A percentile compares a stretch with the other conserved stretches of the same genome.
Conservation (phyloP, 1,139 yeast species). For the Scheffersomyces segobiensis region DNA sequence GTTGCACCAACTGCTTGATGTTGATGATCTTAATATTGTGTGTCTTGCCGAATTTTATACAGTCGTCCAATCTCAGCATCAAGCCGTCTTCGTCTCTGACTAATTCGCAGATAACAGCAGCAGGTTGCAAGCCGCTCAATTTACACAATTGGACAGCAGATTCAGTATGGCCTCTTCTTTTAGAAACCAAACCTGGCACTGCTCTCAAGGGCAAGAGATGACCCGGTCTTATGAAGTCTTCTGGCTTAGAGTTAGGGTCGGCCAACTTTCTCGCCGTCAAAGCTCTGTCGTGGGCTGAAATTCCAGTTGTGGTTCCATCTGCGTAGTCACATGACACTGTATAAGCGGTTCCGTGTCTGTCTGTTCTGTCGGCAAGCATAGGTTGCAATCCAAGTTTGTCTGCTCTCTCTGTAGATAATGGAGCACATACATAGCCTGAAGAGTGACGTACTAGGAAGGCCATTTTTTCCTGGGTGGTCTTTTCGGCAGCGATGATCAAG, state of each 20-base stretch:
- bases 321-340: constrained; percentile 87
- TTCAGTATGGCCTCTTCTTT: constrained; percentile 96
- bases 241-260: constrained; percentile 52
- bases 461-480: constrained; percentile 81
- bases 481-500: constrained; percentile 86
- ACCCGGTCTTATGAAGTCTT: constrained; percentile 85
- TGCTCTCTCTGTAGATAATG: constrained; percentile 76
- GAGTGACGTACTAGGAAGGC: constrained; percentile 89
- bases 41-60: constrained; percentile 65
- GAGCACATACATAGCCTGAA: constrained; percentile 93
- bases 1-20: constrained; percentile 71
- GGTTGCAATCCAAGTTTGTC: constrained; percentile 77
- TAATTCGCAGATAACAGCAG: constrained; percentile 90
- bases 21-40: constrained; percentile 73
- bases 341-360: constrained; percentile 96
- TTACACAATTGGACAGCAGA: constrained; percentile 89
- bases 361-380: constrained; percentile 66
- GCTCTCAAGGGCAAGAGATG: constrained; percentile 93
- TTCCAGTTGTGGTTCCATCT: constrained; percentile 95
- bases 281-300: constrained; percentile 92
- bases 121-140: constrained; percentile 78
- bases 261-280: constrained; percentile 77
- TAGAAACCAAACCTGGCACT: constrained; percentile 75
- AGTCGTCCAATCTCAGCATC: constrained; percentile 93
- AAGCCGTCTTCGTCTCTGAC: constrained; percentile 92